Conservation (phyloP, 352 stramenopile species). For the Saprolegnia diclina region DNA sequence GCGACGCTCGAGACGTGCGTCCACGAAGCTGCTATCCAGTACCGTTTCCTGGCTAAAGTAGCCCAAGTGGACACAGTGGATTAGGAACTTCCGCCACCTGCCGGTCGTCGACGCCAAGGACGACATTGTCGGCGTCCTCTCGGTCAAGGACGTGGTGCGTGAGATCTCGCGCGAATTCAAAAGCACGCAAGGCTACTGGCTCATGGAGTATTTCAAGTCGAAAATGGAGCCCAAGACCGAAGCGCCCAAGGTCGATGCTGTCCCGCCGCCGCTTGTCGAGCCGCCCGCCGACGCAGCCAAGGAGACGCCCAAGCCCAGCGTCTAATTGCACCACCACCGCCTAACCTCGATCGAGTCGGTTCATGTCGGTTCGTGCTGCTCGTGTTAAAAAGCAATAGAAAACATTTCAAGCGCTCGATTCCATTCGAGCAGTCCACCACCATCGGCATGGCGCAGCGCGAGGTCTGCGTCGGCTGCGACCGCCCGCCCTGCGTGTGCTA, state of each 20-base stretch:
- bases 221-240: slow-evolving; percentile 49
- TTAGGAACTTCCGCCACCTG: slow-evolving; percentile 67
- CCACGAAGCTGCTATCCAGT: slow-evolving; percentile 50
- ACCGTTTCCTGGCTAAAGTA: not conserved
- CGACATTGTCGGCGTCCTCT: slow-evolving; percentile 72
- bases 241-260: slow-evolving; percentile 25
- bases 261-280: not conserved
- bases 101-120: slow-evolving; percentile 65
- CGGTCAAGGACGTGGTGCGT: slow-evolving; percentile 81
- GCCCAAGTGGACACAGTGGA: not conserved
- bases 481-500: slow-evolving; percentile 22
- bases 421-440: not conserved
- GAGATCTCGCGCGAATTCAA: slow-evolving; percentile 79
- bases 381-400: too few relatives aligned
- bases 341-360: too few relatives aligned
- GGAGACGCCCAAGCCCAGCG: not conserved
- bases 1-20: slow-evolving; percentile 77
- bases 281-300: not conserved
- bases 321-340: not conserved
- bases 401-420: not conserved
- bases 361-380: too few relatives aligned
- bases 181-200: slow-evolving; percentile 60
- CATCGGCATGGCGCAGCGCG: not conserved
- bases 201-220: slow-evolving; percentile 85
- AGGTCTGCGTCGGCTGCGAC: not conserved